Conservation (phyloP, 2,329 filamentous ascomycete species). For the Falciphora oryzae region DNA sequence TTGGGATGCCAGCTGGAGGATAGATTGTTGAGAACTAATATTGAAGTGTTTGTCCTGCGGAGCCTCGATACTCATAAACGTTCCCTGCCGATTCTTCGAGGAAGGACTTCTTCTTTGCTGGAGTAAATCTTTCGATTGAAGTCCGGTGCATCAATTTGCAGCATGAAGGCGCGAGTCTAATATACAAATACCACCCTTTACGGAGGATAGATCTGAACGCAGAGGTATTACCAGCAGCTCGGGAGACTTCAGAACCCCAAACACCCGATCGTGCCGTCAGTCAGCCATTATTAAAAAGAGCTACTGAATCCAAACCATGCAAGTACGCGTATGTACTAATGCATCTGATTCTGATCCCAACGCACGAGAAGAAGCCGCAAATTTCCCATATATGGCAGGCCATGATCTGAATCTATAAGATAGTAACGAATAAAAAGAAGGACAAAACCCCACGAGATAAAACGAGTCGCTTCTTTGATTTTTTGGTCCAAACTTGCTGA, state of each 20-base stretch:
- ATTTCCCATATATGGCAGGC: background rate
- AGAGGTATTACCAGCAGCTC: too few species aligned
- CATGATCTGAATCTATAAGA: background rate
- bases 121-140: too few species aligned
- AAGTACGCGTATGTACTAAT: background rate
- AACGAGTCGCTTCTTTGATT: background rate
- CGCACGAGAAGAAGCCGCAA: background rate
- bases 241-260: too few species aligned
- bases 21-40: background rate
- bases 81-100: background rate
- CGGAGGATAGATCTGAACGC: too few species aligned
- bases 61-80: background rate
- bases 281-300: background rate
- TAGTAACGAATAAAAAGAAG: background rate
- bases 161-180: too few species aligned
- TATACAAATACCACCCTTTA: too few species aligned
- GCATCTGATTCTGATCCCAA: background rate
- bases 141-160: too few species aligned
- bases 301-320: background rate
- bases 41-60: background rate
- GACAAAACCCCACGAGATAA: background rate
- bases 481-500: background rate
- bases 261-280: background rate
- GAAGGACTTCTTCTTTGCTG: background rate
- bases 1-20: background rate